These are phyloP conservation scores for Calonectria naviculata DNA, from an alignment of 2,329 filamentous ascomycete genomes.

Conservation along the genomic window DNA sequence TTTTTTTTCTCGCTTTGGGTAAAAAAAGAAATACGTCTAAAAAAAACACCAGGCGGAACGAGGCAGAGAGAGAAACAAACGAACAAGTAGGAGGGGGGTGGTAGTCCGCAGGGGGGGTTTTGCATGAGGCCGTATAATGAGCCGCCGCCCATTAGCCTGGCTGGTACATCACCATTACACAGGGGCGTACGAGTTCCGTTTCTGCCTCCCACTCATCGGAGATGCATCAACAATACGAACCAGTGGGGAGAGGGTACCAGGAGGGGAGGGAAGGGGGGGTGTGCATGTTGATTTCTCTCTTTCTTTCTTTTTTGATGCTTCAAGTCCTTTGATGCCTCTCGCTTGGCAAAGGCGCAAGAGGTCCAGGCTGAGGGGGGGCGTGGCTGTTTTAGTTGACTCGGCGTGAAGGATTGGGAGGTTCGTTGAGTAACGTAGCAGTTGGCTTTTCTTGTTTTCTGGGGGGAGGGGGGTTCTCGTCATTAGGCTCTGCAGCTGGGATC, in stretches of 20 bases:
- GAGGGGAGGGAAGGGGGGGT: not conserved
- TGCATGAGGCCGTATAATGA: not conserved
- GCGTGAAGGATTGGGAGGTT: not conserved
- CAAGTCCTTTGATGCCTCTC: not conserved
- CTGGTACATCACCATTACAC: not conserved
- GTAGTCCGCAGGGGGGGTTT: not conserved
- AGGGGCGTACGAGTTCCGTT: not conserved
- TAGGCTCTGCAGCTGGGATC: not conserved
- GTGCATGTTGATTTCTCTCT: not conserved
- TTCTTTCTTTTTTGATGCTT: not conserved
- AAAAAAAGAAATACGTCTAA: not conserved
- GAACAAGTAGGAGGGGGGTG: not conserved
- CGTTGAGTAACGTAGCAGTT: not conserved
- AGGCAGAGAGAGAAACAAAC: not conserved
- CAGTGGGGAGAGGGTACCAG: not conserved
- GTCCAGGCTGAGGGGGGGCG: not conserved
- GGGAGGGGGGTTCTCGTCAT: not conserved
- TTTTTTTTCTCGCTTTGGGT: not conserved
- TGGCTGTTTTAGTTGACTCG: not conserved
- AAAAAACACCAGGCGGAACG: not conserved
- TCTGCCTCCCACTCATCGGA: not conserved
- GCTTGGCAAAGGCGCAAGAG: constrained; percentile 7
- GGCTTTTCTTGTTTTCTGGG: not conserved
- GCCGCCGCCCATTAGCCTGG: not conserved
- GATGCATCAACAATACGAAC: not conserved